Percentiles rank a stretch among this genome's conserved stretches.
Evolutionary conservation across 176 grass and related monocot species (phyloP).

Genomic region (Oryza australiensis): DNA sequence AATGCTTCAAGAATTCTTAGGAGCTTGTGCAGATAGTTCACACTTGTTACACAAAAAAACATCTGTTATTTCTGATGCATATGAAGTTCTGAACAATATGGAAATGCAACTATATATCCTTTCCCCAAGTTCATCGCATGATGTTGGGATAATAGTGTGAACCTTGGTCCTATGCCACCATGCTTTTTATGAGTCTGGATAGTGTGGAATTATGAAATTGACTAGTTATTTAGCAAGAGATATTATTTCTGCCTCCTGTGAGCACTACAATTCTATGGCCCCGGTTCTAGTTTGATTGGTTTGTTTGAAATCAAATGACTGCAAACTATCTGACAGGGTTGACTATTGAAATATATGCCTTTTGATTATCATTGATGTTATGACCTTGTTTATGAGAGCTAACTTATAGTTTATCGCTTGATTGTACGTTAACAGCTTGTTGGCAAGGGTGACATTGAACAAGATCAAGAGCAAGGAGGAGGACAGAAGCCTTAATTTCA

Average conservation of each 20-base stretch:
- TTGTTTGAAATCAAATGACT: neutral
- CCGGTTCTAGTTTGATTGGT: neutral
- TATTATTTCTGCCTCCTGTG: neutral
- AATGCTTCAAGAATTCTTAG: neutral
- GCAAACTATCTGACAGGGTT: neutral
- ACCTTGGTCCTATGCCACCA: neutral
- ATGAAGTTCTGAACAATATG: neutral
- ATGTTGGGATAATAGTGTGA: neutral
- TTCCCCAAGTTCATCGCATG: neutral
- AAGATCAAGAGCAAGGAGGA: slow-evolving; percentile 46
- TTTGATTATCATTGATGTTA: neutral
- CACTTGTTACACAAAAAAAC: neutral
- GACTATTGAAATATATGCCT: neutral
- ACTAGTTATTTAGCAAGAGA: neutral
- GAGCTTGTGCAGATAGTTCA: neutral
- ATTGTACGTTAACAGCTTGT: slow-evolving; percentile 59
- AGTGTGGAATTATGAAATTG: neutral
- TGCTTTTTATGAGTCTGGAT: neutral
- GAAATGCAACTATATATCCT: slow-evolving; percentile 7
- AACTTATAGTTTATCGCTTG: slow-evolving; percentile 19
- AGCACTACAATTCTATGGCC: neutral
- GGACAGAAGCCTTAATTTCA: slow-evolving; percentile 36
- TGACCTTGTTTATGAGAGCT: slow-evolving; percentile 6
- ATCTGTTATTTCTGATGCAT: slow-evolving; percentile 21
- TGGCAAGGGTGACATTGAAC: slow-evolving; percentile 52